Evolutionary conservation across 345 rosid species (phyloP).

Genomic region (Sonneratia caseolaris): DNA sequence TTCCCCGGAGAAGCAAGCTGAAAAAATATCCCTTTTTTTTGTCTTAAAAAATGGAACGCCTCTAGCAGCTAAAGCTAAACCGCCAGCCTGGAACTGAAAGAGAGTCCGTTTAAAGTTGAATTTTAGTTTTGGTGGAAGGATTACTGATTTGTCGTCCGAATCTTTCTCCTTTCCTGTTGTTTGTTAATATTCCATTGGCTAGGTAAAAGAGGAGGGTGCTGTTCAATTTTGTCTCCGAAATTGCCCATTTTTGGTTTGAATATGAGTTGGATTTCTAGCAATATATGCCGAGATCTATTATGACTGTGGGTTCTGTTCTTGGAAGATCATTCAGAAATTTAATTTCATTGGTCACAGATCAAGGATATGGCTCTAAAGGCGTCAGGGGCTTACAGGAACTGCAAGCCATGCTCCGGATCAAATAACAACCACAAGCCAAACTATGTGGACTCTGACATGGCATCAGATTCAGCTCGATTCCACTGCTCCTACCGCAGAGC

Average conservation of each 20-base stretch:
- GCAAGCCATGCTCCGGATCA: conserved; percentile 83
- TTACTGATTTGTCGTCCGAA: not conserved
- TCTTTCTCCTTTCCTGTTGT: not conserved
- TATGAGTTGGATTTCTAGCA: not conserved
- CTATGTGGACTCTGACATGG: conserved; percentile 49
- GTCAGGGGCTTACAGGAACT: conserved; percentile 77
- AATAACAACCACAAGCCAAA: conserved; percentile 37
- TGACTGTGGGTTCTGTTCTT: not conserved
- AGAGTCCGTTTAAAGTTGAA: not conserved
- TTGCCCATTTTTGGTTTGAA: not conserved
- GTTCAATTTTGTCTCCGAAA: not conserved
- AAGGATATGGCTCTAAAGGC: conserved; percentile 95
- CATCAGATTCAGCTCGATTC: conserved; percentile 60
- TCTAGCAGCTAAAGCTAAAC: not conserved
- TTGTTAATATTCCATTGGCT: not conserved
- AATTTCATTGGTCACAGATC: conserved; percentile 31
- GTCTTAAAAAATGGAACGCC: not conserved
- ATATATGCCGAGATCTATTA: not conserved
- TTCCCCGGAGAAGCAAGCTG: conserved; percentile 4
- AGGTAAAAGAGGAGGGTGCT: not conserved
- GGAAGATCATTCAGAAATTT: not conserved
- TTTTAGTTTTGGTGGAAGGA: not conserved
- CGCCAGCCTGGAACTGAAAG: not conserved
- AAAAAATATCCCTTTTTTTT: not conserved
- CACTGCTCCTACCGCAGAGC: conserved; percentile 60